Percentiles rank a stretch among this genome's conserved stretches.
Conservation (phyloP, 352 stramenopile genomes). For the Phytophthora nicotianae region DNA sequence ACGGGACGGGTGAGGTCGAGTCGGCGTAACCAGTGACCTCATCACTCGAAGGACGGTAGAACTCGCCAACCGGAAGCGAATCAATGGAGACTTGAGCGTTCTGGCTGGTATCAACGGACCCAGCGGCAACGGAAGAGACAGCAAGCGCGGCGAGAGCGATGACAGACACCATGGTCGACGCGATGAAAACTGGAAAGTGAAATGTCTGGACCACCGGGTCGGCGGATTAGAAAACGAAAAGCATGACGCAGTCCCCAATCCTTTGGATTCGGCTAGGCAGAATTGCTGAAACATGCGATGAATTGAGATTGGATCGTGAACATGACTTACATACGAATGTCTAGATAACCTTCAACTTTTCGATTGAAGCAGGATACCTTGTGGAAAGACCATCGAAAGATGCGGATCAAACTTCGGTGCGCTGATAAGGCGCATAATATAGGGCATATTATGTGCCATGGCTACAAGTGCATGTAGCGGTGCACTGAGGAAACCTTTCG, state of each 20-base stretch:
- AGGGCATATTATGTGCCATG: no score
- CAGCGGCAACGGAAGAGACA: constrained; percentile 19
- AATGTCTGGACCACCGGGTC: constrained; percentile 16
- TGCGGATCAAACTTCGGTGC: no score
- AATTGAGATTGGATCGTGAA: constrained; percentile 16
- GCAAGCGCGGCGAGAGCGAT: constrained; percentile 10
- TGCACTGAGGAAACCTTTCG: no score
- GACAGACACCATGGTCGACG: constrained; percentile 20
- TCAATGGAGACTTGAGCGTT: constrained; percentile 19
- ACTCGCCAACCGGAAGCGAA: constrained; percentile 29
- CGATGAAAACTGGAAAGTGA: constrained; percentile 18
- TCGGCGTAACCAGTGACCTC: constrained; percentile 33
- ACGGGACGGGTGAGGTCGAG: constrained; percentile 30
- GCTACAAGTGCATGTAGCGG: no score
- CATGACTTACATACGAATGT: neutral
- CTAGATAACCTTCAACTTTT: neutral
- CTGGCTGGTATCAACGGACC: constrained; percentile 12
- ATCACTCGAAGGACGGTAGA: constrained; percentile 36
- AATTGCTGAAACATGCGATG: constrained; percentile 9
- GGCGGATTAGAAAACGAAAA: constrained; percentile 13
- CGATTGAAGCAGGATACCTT: neutral
- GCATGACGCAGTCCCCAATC: constrained; percentile 10
- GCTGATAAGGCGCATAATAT: no score
- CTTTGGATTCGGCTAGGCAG: constrained; percentile 4
- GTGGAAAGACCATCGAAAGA: no score